Evolutionary conservation across 2,329 filamentous ascomycete genomes (phyloP), one percentile per base, ranked within the genome.

Genomic region (Sporothrix mexicana): DNA sequence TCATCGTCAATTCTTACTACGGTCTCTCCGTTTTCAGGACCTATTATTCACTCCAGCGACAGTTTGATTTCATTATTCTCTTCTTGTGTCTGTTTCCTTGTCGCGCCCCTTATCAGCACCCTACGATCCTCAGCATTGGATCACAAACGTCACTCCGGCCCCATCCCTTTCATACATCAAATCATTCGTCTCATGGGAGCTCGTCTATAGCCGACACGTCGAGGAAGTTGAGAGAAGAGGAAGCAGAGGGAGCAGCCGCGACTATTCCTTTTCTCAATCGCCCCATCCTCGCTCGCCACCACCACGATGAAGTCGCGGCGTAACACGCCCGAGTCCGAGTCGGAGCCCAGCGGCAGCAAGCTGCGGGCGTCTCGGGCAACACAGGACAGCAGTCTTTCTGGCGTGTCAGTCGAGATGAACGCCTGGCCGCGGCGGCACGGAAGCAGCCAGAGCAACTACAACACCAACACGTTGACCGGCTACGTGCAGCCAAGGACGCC

Each of bases 311-410:
- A 69, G 30, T 30, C 66, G 7, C 49, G 71, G 41, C 66, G 71
- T 20, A 72, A 57, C 57, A 72, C 66, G 15, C 36, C 71, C 20
- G 71, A 72, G 45, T 72, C 71, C 17, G 71, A 72, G 25, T 25
- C 71, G 8, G 66, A 55, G 9, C 66, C 20, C 43, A 59, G 55
- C 25, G 36, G 55, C 71, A 69, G 36, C 47, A 71, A 69, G 67
- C 30, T 45, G 43, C 55, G 69, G 20, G 17, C 55, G 10, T 20
- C 45, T 41, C 55, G 69, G 20, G 36, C 55, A 12, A 23, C 69
- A 15, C 69, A 70, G 55, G 69, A 62, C 55, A 70, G 55, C 45
- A 43, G 57, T 30, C 25, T 41, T 25, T 20, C 70, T 10, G 59
- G 70, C 47, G 47, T 64, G 47, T 30, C 70, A 3, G 62, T 68